Evolutionary conservation across 2,329 filamentous ascomycete genomes (phyloP).

Genomic region (Cladosporium sp.): DNA sequence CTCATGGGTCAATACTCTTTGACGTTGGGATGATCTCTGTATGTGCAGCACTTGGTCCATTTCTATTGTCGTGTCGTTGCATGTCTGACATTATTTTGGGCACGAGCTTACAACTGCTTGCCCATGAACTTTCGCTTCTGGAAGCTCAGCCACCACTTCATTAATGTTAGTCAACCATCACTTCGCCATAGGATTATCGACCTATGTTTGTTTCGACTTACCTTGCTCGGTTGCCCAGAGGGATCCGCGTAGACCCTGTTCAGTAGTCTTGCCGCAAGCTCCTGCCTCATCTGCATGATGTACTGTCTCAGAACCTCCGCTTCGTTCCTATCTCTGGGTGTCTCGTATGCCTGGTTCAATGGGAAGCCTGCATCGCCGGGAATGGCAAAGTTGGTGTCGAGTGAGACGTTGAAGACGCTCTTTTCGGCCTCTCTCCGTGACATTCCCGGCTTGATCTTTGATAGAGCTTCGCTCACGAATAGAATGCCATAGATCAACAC

Average conservation of each 20-base stretch:
- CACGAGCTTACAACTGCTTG: conserved; percentile 57
- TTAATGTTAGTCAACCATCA: conserved; percentile 37
- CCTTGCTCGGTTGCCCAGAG: conserved; percentile 63
- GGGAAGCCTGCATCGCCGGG: conserved; percentile 92
- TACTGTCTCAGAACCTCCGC: conserved; percentile 88
- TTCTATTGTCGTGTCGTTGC: conserved; percentile 14
- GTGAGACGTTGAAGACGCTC: conserved; percentile 83
- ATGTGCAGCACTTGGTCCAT: not conserved
- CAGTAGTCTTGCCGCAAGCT: conserved; percentile 79
- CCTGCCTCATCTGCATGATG: conserved; percentile 88
- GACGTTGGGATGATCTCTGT: not conserved
- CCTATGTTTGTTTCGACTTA: conserved; percentile 31
- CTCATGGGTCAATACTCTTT: not conserved
- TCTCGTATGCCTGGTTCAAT: conserved; percentile 93
- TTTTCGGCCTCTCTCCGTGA: conserved; percentile 66
- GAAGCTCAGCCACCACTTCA: conserved; percentile 98
- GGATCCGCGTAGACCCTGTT: conserved; percentile 82
- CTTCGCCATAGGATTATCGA: not conserved
- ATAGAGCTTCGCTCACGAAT: conserved; percentile 86
- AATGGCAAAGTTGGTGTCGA: conserved; percentile 90
- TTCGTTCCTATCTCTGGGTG: conserved; percentile 81
- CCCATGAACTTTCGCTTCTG: conserved; percentile 99
- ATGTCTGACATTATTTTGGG: not conserved
- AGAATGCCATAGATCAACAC: conserved; percentile 96
- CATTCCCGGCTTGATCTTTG: conserved; percentile 79